These are phyloP conservation scores for Coix lacrymajobi DNA, from an alignment of 176 grass and related monocot genomes.

Conservation along the genomic window DNA sequence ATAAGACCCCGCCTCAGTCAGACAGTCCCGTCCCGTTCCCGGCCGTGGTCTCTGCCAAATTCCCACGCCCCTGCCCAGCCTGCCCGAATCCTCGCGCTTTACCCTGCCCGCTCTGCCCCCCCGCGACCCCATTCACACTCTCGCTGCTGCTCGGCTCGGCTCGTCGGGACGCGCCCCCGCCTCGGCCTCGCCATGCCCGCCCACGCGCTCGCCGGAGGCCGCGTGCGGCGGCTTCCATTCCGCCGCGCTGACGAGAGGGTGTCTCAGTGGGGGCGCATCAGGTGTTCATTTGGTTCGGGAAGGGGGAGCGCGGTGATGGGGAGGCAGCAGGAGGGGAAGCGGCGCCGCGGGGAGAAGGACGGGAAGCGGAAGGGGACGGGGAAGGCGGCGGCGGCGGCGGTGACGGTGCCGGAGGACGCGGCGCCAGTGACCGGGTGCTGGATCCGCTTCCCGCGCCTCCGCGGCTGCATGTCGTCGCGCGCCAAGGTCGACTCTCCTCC, in stretches of 20 bases:
- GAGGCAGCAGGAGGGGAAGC: conserved; percentile 29
- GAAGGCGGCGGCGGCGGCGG: conserved; percentile 17
- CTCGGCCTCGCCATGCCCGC: conserved; percentile 24
- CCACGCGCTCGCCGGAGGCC: conserved; percentile 22
- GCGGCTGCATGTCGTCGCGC: conserved; percentile 77
- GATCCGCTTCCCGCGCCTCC: conserved; percentile 71
- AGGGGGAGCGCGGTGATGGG: conserved; percentile 20
- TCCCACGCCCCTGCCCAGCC: conserved; percentile 47
- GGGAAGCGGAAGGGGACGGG: conserved; percentile 28
- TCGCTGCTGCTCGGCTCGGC: not conserved
- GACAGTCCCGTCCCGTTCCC: not conserved
- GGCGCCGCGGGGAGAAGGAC: conserved; percentile 28
- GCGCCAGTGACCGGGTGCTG: conserved; percentile 60
- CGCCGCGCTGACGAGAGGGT: conserved; percentile 22
- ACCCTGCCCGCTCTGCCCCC: conserved; percentile 26
- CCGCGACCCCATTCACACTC: conserved; percentile 25
- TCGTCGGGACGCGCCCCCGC: not conserved
- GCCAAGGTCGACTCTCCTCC: conserved; percentile 85
- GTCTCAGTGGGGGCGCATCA: not conserved
- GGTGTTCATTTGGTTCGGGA: not conserved
- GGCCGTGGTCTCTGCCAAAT: conserved; percentile 34
- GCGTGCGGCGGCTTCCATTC: conserved; percentile 29
- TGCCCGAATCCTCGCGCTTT: conserved; percentile 49
- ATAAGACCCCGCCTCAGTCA: not conserved
- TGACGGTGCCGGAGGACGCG: conserved; percentile 27